phyloP scores from a whole-genome alignment of 2,329 filamentous ascomycete genomes.

The Rachicladosporium sp. region DNA sequence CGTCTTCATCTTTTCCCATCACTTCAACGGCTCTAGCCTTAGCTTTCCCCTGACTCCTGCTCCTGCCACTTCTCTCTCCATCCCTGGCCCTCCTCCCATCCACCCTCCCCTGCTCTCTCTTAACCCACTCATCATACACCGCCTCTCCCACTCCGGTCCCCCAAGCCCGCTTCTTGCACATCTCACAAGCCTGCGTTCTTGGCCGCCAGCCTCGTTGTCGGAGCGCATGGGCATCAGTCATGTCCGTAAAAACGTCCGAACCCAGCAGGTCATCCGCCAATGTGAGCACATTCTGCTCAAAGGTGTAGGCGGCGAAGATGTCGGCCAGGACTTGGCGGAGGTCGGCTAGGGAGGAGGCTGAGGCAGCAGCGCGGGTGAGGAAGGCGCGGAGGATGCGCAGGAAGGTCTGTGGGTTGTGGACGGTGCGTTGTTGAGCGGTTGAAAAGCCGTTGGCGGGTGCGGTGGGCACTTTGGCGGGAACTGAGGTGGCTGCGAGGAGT shows the following conservation, averaged over 20 bases:
- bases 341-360: slow-evolving; percentile 77
- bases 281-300: slow-evolving; percentile 78
- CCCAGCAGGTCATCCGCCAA: slow-evolving; percentile 81
- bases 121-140: slow-evolving; percentile 74
- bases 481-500: slow-evolving; percentile 59
- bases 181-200: slow-evolving; percentile 73
- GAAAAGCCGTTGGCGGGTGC: slow-evolving; percentile 2
- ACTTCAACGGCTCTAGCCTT: slow-evolving; percentile 25
- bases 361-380: slow-evolving; percentile 65
- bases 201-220: slow-evolving; percentile 84
- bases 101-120: slow-evolving; percentile 36
- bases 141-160: slow-evolving; percentile 69
- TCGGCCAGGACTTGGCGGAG: slow-evolving; percentile 73
- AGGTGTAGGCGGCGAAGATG: slow-evolving; percentile 90
- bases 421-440: slow-evolving; percentile 14
- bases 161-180: slow-evolving; percentile 73
- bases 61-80: slow-evolving; percentile 24
- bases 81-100: slow-evolving; percentile 29
- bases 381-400: slow-evolving; percentile 82
- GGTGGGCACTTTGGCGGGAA: slow-evolving; percentile 20
- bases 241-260: slow-evolving; percentile 74
- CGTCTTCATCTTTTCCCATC: slow-evolving; percentile 25
- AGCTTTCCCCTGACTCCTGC: slow-evolving; percentile 44
- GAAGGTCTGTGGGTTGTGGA: slow-evolving; percentile 54
- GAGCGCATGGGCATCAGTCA: slow-evolving; percentile 60